Percentiles rank a stretch among this genome's conserved stretches.
phyloP scores from a whole-genome alignment of 177 flowering plant genomes.

The Vitis hybrid region DNA sequence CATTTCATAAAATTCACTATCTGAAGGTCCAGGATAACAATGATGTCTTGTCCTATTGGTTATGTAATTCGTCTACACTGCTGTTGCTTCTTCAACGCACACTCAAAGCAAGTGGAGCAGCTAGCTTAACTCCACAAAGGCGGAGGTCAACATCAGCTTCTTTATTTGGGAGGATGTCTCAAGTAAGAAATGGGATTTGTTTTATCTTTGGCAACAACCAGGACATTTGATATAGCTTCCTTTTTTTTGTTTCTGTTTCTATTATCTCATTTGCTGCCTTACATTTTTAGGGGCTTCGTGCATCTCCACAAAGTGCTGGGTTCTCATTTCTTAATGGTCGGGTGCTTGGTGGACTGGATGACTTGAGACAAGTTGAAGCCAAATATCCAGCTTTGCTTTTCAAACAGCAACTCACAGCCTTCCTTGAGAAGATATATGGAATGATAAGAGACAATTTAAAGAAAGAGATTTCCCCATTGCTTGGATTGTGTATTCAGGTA shows the following conservation, averaged over 20 bases:
- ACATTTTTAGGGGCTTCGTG: constrained; percentile 51
- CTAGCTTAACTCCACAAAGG: constrained; percentile 81
- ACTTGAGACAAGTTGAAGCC: constrained; percentile 72
- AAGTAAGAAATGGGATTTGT: constrained; percentile 34
- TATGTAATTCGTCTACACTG: constrained; percentile 76
- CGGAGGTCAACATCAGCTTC: constrained; percentile 75
- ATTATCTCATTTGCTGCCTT: neutral
- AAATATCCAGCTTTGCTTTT: constrained; percentile 80
- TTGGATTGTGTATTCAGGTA: constrained; percentile 79
- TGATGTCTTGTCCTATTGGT: constrained; percentile 72
- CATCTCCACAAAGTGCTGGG: constrained; percentile 66
- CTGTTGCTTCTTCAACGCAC: constrained; percentile 86
- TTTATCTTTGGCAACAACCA: neutral
- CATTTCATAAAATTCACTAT: constrained; percentile 5
- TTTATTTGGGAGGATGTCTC: constrained; percentile 89
- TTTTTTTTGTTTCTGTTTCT: neutral
- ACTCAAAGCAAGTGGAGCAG: constrained; percentile 87
- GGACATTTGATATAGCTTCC: neutral
- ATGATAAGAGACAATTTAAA: constrained; percentile 79
- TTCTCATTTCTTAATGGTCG: constrained; percentile 60
- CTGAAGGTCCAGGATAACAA: constrained; percentile 71
- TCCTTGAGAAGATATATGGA: constrained; percentile 81
- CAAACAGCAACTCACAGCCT: constrained; percentile 82
- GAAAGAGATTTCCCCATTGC: constrained; percentile 75
- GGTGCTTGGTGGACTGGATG: constrained; percentile 53